Percentiles rank a stretch among this genome's conserved stretches.
Conservation (phyloP, 345 rosid genomes). For the Diplotaxis tenuifolia region DNA sequence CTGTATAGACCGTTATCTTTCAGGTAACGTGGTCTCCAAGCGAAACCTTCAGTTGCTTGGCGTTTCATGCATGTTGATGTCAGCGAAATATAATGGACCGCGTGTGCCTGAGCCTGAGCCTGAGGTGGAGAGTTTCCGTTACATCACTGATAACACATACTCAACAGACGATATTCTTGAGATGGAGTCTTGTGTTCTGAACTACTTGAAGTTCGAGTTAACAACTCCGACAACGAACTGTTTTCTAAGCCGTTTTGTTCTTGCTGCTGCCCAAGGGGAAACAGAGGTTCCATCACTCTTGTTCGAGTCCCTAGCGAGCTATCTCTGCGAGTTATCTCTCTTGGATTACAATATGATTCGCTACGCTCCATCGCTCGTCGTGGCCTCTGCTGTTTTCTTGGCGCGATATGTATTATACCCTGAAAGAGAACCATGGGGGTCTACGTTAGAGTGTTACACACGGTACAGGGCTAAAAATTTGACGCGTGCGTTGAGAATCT, state of each 20-base stretch:
- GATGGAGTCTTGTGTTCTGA: conserved; percentile 86
- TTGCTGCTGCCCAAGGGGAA: conserved; percentile 78
- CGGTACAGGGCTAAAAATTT: conserved; percentile 64
- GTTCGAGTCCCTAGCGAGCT: conserved; percentile 79
- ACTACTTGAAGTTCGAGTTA: conserved; percentile 86
- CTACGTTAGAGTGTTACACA: conserved; percentile 85
- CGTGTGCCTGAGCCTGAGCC: no score
- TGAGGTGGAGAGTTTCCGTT: conserved; percentile 88
- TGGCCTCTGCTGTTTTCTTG: conserved; percentile 86
- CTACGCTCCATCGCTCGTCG: conserved; percentile 71
- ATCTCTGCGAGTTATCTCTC: conserved; percentile 70
- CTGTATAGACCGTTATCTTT: conserved; percentile 90
- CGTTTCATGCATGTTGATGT: conserved; percentile 91
- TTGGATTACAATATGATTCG: conserved; percentile 75
- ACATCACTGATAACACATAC: conserved; percentile 92
- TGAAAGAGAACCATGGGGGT: conserved; percentile 79
- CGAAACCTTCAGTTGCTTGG: conserved; percentile 87
- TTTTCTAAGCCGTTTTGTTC: conserved; percentile 85
- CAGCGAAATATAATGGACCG: no score
- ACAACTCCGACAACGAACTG: conserved; percentile 91
- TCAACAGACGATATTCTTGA: conserved; percentile 84
- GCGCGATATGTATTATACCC: conserved; percentile 69
- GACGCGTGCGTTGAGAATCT: conserved; percentile 68
- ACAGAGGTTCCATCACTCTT: conserved; percentile 71
- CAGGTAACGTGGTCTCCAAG: conserved; percentile 74